Evolutionary conservation across 176 grass and related monocot species (phyloP).

Genomic region (Paspalum notatum): DNA sequence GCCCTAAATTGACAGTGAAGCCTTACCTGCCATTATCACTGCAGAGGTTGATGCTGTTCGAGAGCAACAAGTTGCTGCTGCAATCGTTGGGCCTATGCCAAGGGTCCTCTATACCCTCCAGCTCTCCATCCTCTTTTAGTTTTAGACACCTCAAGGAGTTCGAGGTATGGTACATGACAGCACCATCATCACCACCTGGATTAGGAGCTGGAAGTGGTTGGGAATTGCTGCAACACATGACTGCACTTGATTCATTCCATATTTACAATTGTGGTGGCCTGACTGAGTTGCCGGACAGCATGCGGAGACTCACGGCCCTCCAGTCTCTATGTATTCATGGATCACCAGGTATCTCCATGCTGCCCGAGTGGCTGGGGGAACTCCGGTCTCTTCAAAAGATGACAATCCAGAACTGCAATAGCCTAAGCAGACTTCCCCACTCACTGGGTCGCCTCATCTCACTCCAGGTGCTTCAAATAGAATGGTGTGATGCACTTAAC

Average conservation of each 20-base stretch:
- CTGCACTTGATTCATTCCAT: neutral
- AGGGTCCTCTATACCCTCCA: neutral
- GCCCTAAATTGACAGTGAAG: neutral
- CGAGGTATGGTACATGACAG: neutral
- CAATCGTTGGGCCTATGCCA: no score
- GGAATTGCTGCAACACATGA: neutral
- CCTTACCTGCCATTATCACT: neutral
- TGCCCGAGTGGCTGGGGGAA: neutral
- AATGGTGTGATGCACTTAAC: neutral
- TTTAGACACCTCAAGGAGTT: neutral
- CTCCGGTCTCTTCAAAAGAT: neutral
- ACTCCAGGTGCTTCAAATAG: neutral
- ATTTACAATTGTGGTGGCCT: neutral
- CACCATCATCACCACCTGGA: neutral
- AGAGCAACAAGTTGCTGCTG: neutral
- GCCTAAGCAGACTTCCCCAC: neutral
- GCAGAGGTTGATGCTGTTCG: accelerated
- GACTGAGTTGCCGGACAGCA: slow-evolving; percentile 1
- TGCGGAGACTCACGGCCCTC: neutral
- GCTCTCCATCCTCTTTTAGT: neutral
- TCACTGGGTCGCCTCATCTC: neutral
- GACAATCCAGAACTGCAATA: neutral
- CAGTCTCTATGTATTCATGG: neutral
- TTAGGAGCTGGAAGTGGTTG: neutral
- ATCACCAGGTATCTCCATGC: no score